A percentile compares a stretch with the other conserved stretches of the same genome.
Evolutionary conservation across 495 filamentous ascomycete genomes (phyloP).

Genomic region (Tetracladium marchalianum): DNA sequence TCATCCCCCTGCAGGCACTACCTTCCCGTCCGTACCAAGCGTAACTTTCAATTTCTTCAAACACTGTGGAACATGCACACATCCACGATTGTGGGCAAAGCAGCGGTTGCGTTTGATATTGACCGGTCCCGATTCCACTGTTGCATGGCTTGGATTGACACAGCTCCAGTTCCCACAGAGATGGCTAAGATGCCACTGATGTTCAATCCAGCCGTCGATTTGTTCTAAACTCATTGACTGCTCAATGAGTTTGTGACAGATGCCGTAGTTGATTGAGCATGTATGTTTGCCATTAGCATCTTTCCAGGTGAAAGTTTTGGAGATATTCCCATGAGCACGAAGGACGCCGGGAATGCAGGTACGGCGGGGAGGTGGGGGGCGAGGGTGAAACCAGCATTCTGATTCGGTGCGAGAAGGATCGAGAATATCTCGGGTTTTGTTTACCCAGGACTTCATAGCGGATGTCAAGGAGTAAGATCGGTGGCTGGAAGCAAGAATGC

Average conservation of each 20-base stretch:
- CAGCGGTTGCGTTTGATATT: slow-evolving; percentile 25
- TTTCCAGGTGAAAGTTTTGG: slow-evolving; percentile 6
- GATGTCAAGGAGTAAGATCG: background rate
- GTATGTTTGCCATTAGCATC: slow-evolving; percentile 1
- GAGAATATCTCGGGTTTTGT: slow-evolving; percentile 4
- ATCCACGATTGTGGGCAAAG: slow-evolving; percentile 15
- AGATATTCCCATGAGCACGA: slow-evolving; percentile 9
- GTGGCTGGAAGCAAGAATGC: slow-evolving; percentile 2
- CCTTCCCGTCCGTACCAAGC: slow-evolving; percentile 7
- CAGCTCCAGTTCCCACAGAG: slow-evolving; percentile 31
- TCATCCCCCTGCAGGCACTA: slow-evolving; percentile 1
- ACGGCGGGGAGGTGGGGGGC: slow-evolving; percentile 2
- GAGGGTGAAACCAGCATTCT: slow-evolving; percentile 16
- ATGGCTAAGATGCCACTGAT: slow-evolving; percentile 25
- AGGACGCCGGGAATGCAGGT: background rate
- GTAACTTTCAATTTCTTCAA: slow-evolving; percentile 20
- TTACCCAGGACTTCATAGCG: slow-evolving; percentile 4
- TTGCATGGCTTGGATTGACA: slow-evolving; percentile 23
- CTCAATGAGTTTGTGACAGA: slow-evolving; percentile 17
- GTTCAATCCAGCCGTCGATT: slow-evolving; percentile 22
- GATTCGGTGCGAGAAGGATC: slow-evolving; percentile 2
- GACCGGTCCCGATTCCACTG: slow-evolving; percentile 18
- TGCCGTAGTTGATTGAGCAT: slow-evolving; percentile 13
- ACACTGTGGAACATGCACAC: slow-evolving; percentile 21
- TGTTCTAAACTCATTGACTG: slow-evolving; percentile 20